phyloP scores from a whole-genome alignment of 23 red algal genomes.

The Chondrus crispus region DNA sequence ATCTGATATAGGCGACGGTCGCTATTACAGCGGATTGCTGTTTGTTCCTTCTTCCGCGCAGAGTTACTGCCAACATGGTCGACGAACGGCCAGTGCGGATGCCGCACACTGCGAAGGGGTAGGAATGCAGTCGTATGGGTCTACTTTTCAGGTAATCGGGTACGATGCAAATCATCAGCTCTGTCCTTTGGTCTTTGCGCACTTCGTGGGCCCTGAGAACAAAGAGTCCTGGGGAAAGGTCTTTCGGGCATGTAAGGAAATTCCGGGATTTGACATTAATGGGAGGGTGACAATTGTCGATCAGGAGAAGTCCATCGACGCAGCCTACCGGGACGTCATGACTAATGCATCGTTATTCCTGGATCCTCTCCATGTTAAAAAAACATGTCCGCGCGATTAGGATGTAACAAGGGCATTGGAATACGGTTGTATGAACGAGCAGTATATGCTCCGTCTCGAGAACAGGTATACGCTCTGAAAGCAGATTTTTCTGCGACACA shows the following conservation, averaged over 20 bases:
- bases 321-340: conserved; percentile 21
- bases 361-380: conserved; percentile 39
- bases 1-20: not conserved
- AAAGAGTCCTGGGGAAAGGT: conserved; percentile 5
- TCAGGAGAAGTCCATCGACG: conserved; percentile 31
- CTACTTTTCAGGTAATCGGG: conserved; percentile 31
- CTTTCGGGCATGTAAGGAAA: conserved; percentile 1
- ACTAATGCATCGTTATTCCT: not conserved
- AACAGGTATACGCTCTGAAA: not conserved
- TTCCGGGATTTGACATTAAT: conserved; percentile 4
- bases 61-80: not conserved
- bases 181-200: conserved; percentile 10
- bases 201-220: conserved; percentile 11
- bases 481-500: too few relatives aligned
- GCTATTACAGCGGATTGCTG: conserved; percentile 22
- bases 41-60: conserved; percentile 11
- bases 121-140: conserved; percentile 25
- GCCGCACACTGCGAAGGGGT: conserved; percentile 33
- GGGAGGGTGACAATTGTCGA: conserved; percentile 3
- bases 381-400: conserved; percentile 9
- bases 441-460: not conserved
- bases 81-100: not conserved
- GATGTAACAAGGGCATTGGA: not conserved
- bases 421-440: not conserved
- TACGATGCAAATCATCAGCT: conserved; percentile 28